Conservation (phyloP, 2,329 filamentous ascomycete species). For the Claviceps paspali region DNA sequence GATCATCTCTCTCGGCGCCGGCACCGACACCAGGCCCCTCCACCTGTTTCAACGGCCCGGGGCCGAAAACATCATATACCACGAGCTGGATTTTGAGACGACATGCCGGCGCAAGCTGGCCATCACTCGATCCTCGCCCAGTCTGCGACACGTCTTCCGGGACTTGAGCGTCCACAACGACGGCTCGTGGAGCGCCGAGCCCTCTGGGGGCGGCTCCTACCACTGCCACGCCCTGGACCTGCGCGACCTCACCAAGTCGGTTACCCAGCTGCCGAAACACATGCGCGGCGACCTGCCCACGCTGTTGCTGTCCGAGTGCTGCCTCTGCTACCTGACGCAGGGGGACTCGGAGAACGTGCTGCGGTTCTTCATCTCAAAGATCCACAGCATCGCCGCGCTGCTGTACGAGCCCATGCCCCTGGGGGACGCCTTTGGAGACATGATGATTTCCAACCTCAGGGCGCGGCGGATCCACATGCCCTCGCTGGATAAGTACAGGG, state of each 20-base stretch:
- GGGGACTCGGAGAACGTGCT: conserved; percentile 49
- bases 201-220: conserved; percentile 27
- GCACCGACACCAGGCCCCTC: conserved; percentile 82
- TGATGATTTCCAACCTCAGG: conserved; percentile 84
- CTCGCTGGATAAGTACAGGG: conserved; percentile 59
- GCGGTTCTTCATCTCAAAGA: conserved; percentile 42
- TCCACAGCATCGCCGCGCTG: conserved; percentile 40
- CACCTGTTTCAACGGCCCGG: conserved; percentile 43
- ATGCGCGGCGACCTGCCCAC: conserved; percentile 52
- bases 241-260: conserved; percentile 31
- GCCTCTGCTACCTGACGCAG: conserved; percentile 71
- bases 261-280: conserved; percentile 3
- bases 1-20: conserved; percentile 83
- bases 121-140: conserved; percentile 31
- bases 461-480: conserved; percentile 71
- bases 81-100: conserved; percentile 78
- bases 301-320: conserved; percentile 85
- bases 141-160: conserved; percentile 24
- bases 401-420: conserved; percentile 84
- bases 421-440: conserved; percentile 71
- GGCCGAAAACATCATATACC: conserved; percentile 48
- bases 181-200: conserved; percentile 27
- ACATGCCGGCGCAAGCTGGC: conserved; percentile 55
- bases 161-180: conserved; percentile 16
- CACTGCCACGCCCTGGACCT: conserved; percentile 56